Evolutionary conservation across 2,329 filamentous ascomycete species (phyloP), one percentile per base, ranked within the genome.

Genomic region (Colletotrichum melonis): DNA sequence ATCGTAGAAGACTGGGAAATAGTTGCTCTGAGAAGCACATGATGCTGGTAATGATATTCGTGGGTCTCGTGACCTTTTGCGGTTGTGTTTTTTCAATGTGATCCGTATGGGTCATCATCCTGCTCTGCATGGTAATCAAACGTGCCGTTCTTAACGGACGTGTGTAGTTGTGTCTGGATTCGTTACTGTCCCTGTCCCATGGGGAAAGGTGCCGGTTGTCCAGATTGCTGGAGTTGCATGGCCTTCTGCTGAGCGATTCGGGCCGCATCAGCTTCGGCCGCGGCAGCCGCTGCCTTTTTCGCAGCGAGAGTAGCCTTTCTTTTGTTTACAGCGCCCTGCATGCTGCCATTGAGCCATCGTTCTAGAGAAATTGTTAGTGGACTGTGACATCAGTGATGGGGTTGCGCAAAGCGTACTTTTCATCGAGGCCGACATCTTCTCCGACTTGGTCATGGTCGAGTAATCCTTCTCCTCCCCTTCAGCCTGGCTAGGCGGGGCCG

Each of bases 341-440:
- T 91, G 64, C 88, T 88, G 22, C 89, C 89, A 35, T 88, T 89
- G 59, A 87, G 87, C 89, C 89, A 91, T 71, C 89, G 88, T 74
- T 87, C 88, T 90, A 12, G 54, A 22, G 55, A 57, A 56, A 62
- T 49, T n/a, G 78, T 80, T 79, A 82, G 82, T 73, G 32, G 14
- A 6, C 14, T 55, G 35, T 26, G 76, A 4, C 3, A 58, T 22
- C 55, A 9, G 8, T n/a, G 1, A 11, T 30, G 28, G 16, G 19
- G 24, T 58, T 3, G 12, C n/a, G 16, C 30, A 16, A 19, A n/a
- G 80, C 86, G 82, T 83, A 91, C 89, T 88, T 83, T 90, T 90
- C 89, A 91, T 91, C 3, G 89, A 91, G 22, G 86, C 86, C n/a
- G 88, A 90, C 89, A 91, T 91, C 84, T 91, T 91, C 81, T 91